Percentiles rank a stretch among this genome's conserved stretches.
Conservation (phyloP, 352 stramenopile species). For the Phytopythium sindhum region DNA sequence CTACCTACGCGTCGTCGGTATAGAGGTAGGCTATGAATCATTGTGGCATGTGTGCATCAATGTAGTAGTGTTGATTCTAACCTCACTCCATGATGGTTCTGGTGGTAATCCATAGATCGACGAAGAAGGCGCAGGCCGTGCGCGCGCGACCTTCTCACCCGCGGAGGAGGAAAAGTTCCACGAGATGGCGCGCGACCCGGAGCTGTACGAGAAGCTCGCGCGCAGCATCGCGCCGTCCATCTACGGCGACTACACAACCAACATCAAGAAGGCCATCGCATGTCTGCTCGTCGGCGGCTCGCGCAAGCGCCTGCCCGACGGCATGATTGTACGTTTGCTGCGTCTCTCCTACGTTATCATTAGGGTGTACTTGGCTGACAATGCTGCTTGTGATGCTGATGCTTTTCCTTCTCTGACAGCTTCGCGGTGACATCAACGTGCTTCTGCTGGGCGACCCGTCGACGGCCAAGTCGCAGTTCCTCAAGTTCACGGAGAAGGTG, state of each 20-base stretch:
- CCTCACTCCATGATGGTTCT: background rate
- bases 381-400: no score
- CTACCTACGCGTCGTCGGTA: slow-evolving; percentile 96
- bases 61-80: background rate
- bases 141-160: slow-evolving; percentile 92
- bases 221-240: slow-evolving; percentile 92
- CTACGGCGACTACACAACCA: slow-evolving; percentile 94
- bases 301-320: slow-evolving; percentile 93
- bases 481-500: slow-evolving; percentile 97
- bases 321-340: slow-evolving; percentile 81
- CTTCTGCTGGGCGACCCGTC: slow-evolving; percentile 97
- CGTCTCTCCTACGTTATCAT: background rate
- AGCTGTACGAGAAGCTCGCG: slow-evolving; percentile 94
- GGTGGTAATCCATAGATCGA: slow-evolving; percentile 53
- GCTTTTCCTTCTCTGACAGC: slow-evolving; percentile 8
- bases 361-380: background rate
- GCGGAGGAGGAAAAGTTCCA: slow-evolving; percentile 98
- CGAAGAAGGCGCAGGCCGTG: slow-evolving; percentile 88
- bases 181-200: slow-evolving; percentile 82
- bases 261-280: slow-evolving; percentile 97
- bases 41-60: no score
- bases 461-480: slow-evolving; percentile 98
- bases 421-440: slow-evolving; percentile 98
- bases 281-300: slow-evolving; percentile 95
- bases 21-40: slow-evolving; percentile 52